These are phyloP conservation scores for Fomes fomentarius DNA, from an alignment of 1,284 basidiomycete species.

Conservation along the genomic window DNA sequence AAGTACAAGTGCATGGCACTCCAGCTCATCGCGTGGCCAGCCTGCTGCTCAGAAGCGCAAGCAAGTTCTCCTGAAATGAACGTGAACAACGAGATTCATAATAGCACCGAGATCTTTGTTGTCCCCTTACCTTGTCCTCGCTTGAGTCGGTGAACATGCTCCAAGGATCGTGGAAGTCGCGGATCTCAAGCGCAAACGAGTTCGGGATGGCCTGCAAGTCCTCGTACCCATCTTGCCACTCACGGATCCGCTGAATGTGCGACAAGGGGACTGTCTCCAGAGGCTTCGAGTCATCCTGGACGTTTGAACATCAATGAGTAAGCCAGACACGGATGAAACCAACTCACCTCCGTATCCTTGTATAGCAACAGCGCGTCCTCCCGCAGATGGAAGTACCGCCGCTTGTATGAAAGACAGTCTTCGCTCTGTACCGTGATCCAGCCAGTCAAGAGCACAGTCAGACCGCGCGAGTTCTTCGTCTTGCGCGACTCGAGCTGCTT, in stretches of 20 bases:
- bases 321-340: neutral
- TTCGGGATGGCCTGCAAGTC: constrained; percentile 70
- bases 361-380: constrained; percentile 54
- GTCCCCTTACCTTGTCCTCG: constrained; percentile 60
- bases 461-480: constrained; percentile 32
- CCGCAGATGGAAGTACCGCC: constrained; percentile 65
- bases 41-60: constrained; percentile 27
- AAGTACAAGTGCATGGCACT: neutral
- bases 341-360: constrained; percentile 55
- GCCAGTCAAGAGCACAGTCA: constrained; percentile 45
- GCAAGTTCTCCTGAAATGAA: constrained; percentile 26
- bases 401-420: constrained; percentile 63
- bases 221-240: constrained; percentile 76
- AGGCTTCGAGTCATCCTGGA: constrained; percentile 36
- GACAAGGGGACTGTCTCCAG: constrained; percentile 55
- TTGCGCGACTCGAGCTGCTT: constrained; percentile 33
- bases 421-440: constrained; percentile 70
- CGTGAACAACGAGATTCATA: neutral
- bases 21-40: constrained; percentile 12
- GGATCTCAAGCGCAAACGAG: constrained; percentile 71
- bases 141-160: constrained; percentile 68
- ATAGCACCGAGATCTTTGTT: neutral
- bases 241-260: constrained; percentile 52
- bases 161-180: constrained; percentile 50
- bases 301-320: constrained; percentile 5